Evolutionary conservation across 345 rosid species (phyloP), one percentile per base, ranked within the genome.

Genomic region (Eucalyptus tenuipes): DNA sequence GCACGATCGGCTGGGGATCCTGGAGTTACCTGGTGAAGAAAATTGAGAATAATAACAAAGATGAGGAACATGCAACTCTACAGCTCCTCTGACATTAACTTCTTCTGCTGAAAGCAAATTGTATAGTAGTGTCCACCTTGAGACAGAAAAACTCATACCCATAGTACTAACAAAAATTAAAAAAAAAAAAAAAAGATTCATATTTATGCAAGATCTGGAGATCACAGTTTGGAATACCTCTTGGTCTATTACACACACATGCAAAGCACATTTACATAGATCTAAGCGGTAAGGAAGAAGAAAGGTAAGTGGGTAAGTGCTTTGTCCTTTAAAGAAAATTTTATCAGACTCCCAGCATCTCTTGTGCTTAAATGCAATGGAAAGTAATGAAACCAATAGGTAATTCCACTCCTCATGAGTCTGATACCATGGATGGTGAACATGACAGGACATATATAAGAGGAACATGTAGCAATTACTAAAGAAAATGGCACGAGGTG

Each of bases 1-100:
- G 99, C 98, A 71, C 87, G 92, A 90, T 96, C 96, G 27, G 96
- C 98, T 5, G 99, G 99, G 50, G 98, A 97, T 18, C 98, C 99
- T 6, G 98, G 98, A 71, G 95, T 95, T 89, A 96, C 98, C 99
- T 96, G 88, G 47, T 71, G 71, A 86, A 66, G 29, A 40, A 75
- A 75, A 75, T 75, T 2, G 8, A 37, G 15, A 20, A 75, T 20
- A 22, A 75, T 75, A 40, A 75, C 82, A 75, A 40, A 75, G 47
- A 37, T 75, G 47, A 75, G 47, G 82, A 75, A 75, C 82, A 10
- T 37, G 47, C 13, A 40, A 75, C 45, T 75, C 47, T 75, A 75
- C 47, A 18, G 42, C 82, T 68, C 40, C 75, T 68, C 82, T 37
- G 47, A 10, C 42, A 37, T 37, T 68, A 68, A 68, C 80, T 33